Evolutionary conservation across 169 alveolate genomes (phyloP).

Genomic region (Toxoplasma gondii): DNA sequence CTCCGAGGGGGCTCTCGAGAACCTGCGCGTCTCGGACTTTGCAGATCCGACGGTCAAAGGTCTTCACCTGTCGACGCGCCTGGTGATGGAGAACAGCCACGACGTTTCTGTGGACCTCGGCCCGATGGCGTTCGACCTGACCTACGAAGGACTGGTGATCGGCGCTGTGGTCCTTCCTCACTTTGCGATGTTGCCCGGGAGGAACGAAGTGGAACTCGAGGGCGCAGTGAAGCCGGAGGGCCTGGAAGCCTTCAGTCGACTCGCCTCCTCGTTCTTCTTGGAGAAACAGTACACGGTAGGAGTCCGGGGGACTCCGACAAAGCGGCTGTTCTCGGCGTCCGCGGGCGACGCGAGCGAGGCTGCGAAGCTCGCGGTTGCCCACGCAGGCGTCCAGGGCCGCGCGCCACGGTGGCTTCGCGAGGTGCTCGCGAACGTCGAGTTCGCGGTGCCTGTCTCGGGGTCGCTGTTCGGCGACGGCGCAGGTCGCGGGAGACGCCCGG

Average conservation of each 20-base stretch:
- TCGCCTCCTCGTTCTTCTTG: conserved; percentile 43
- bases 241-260: conserved; percentile 29
- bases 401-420: conserved; percentile 20
- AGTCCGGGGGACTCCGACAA: conserved; percentile 24
- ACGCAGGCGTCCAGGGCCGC: conserved; percentile 11
- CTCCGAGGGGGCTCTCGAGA: conserved; percentile 42
- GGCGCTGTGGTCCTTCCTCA: conserved; percentile 41
- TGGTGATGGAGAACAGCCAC: background rate
- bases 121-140: conserved; percentile 7
- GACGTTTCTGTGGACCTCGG: background rate
- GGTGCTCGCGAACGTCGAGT: background rate
- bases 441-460: background rate
- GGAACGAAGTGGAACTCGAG: background rate
- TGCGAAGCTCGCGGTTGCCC: background rate
- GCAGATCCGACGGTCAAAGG: background rate
- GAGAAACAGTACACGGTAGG: background rate
- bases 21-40: conserved; percentile 34
- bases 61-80: conserved; percentile 17
- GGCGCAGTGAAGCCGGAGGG: conserved; percentile 43
- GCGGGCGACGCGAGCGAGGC: conserved; percentile 26
- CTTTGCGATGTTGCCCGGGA: background rate
- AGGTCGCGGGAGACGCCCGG: background rate
- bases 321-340: background rate
- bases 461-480: background rate
- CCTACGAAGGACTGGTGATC: background rate